Conservation (phyloP, 768 basidiomycete species). For the Botryobasidium botryosum region DNA sequence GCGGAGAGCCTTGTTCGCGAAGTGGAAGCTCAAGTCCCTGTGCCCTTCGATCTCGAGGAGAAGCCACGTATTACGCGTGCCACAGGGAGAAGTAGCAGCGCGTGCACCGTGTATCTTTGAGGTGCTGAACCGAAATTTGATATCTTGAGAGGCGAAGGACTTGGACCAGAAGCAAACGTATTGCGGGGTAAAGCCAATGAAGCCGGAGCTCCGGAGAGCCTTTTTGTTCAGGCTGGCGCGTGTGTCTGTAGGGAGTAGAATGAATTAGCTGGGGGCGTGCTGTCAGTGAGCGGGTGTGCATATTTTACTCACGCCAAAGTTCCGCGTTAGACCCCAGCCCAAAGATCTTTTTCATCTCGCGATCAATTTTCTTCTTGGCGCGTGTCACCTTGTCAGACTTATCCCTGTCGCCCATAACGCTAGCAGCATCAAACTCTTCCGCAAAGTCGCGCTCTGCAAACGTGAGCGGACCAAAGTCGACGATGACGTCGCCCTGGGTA, state of each 20-base stretch:
- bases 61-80: no score
- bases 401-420: not conserved
- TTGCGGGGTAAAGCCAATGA: conserved; percentile 26
- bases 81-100: conserved; percentile 15
- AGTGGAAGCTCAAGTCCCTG: conserved; percentile 31
- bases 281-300: no score
- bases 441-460: conserved; percentile 2
- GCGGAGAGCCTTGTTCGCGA: conserved; percentile 25
- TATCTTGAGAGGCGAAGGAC: conserved; percentile 21
- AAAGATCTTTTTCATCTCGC: conserved; percentile 24
- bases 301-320: conserved; percentile 21
- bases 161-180: conserved; percentile 30
- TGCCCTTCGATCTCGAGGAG: conserved; percentile 31
- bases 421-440: not conserved
- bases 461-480: conserved; percentile 10
- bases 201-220: conserved; percentile 28
- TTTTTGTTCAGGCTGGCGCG: no score
- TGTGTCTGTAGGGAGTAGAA: no score
- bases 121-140: conserved; percentile 29
- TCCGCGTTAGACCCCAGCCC: not conserved
- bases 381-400: conserved; percentile 8
- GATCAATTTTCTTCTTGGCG: conserved; percentile 15
- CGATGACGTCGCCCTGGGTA: conserved; percentile 1
- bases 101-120: conserved; percentile 26
- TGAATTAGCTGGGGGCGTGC: no score